Evolutionary conservation across 805 yeast species (phyloP), one percentile per base, ranked within the genome.

Genomic region (Sugiyamaella boreocaroliniensis): DNA sequence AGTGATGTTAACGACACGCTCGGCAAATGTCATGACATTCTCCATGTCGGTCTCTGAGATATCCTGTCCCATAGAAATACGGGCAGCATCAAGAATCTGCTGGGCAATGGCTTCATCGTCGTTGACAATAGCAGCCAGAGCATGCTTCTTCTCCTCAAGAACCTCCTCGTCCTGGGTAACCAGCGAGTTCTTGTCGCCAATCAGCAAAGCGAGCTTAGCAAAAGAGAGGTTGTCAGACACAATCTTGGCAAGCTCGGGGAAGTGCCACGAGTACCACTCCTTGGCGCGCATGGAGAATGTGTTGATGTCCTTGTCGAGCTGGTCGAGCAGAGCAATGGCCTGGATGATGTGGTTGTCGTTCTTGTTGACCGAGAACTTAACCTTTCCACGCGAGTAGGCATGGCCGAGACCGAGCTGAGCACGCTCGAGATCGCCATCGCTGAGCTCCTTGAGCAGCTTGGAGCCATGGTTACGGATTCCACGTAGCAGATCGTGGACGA

Each of bases 201-300:
- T 88, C 73, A 79, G 78, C 58, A 89, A 74, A 56, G 89, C 87
- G 58, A 92, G 79, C 70, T 79, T 82, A 62, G 97, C 96, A 71
- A 79, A 90, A 58, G 78, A 75, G 76, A 86, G 86, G 78, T 89
- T 89, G 73, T 90, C 97, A 61, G 88, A 82, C 50, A 87, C 95
- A 65, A 90, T 80, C 74, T 86, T 87, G 64, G 95, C 93, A 74
- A 89, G 81, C 76, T 89, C 97, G 55, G 97, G 97, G 83, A 93
- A 89, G 71, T 89, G 97, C 97, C 97, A 89, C 65, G 96, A 95
- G 75, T 89, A 89, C 97, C 97, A 89, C 75, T 89, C 97, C 76
- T 89, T 88, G 61, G 86, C 93, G 74, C 97, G 83, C 97, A 89
- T 89, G 55, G 97, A 85, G 71, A 87, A 93, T 55, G 97, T 90